Base-by-base conservation (phyloP, 2,329 filamentous ascomycete species). In the Sclerotinia minor region DNA sequence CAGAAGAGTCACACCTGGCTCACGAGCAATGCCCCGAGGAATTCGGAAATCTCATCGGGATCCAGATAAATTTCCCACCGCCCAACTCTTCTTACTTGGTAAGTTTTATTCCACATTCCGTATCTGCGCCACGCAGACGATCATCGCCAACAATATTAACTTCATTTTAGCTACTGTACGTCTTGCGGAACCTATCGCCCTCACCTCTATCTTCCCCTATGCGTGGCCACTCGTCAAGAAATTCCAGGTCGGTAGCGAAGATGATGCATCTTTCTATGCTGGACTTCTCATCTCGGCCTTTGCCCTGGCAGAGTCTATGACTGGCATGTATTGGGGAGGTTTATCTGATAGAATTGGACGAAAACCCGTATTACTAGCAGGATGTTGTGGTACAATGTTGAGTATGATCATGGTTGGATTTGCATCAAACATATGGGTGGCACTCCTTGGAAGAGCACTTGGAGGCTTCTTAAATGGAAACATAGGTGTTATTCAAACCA, bases 121-220 rank as follows among this genome's bases (percentile, higher is more conserved):
- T 24, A 55, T 50, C 59, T 41, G 47, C 53, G 59, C 45, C 63
- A 52, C 65, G 24, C 54, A 29, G 64, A 58, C 60, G 24, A 52
- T 41, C 52, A 49, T 55, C 47, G 26, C 32, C 26, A 26, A 26
- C 41, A 19, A 54, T 47, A 61, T 68, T 74, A 67, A 74, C 53
- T 68, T 68, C 13, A 32, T 24, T 3, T 29, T 74, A 96, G 93
- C 92, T 78, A 92, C 97, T 83, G 94, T 96, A 77, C 92, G 94
- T 71, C 87, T 97, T 73, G 92, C 93, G 65, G 94, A 97, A 79
- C 94, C 94, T 29, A 94, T 97, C 74, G 93, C 94, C 63, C 85
- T 97, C 71, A 97, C 93, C 1, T 95, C 92, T 76, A 95, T 97
- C 79, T 96, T 94, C 75, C 94, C 94, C 26, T 97, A 97, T 79